Evolutionary conservation across 805 yeast species (phyloP), one percentile per base, ranked within the genome.

Genomic region (Kregervanrija pseudodelftensis): DNA sequence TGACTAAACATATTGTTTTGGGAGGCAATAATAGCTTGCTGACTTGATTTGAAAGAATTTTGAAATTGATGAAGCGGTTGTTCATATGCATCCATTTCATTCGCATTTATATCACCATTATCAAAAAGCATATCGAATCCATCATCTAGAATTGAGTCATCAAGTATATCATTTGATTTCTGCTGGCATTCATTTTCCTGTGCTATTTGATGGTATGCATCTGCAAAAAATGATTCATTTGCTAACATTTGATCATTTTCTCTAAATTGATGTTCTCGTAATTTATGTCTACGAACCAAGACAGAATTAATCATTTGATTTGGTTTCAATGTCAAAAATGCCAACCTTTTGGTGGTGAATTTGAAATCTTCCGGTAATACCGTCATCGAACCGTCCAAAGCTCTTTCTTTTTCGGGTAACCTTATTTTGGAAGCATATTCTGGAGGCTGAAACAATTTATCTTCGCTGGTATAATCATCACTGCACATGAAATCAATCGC

Each of bases 191-290:
- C 31, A 30, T 40, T 33, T 31, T 5, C 11, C 16, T 30, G 11
- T 34, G 43, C 38, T 52, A 64, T 69, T 33, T 64, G 68, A 34
- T 65, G 61, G 41, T 69, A 75, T 30, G 70, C 67, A 33, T 69
- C 64, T 1, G 81, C 81, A 63, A 75, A 76, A 56, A 57, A 76
- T 38, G 66, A 66, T 49, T 75, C 77, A 51, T 76, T 79, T 0
- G 80, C 65, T 16, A 69, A 69, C 30, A 69, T 68, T 10, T 60
- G 59, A 11, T 54, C 59, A 1, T 60, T 65, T 12, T 43, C 52
- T 11, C 52, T 47, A 11, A 35, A 39, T 40, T 39, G 43, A 36
- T 42, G 54, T 39, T 33, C 30, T 17, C 7, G 32, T 2, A 46
- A 44, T 49, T 51, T 49, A 55, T 62, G 50, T 39, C 48, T 46